A percentile compares a stretch with the other conserved stretches of the same genome.
These are phyloP conservation scores for Pythium rishiriense DNA, from an alignment of 352 stramenopile genomes.

Conservation along the genomic window DNA sequence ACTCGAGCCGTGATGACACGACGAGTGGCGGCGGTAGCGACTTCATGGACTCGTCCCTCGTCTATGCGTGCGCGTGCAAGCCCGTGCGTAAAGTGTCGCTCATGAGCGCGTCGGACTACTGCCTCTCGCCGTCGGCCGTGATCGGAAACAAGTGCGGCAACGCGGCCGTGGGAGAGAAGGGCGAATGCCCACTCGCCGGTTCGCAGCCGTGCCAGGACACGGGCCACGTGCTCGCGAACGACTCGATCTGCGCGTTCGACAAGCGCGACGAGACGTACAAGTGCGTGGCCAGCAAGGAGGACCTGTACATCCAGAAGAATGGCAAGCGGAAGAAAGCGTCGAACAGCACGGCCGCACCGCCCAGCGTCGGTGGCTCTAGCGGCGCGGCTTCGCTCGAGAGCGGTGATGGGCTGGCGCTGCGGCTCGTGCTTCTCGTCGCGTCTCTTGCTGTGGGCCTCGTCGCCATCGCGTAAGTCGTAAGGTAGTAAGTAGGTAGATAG, in stretches of 20 bases:
- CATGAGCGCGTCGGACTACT: slow-evolving; percentile 76
- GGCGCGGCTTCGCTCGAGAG: not conserved
- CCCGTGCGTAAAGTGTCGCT: slow-evolving; percentile 48
- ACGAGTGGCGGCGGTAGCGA: not conserved
- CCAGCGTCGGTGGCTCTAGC: not conserved
- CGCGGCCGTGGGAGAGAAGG: slow-evolving; percentile 42
- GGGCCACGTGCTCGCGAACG: slow-evolving; percentile 58
- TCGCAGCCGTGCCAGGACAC: slow-evolving; percentile 58
- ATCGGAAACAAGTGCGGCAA: slow-evolving; percentile 75
- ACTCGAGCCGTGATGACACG: not conserved
- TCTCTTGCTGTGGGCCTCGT: slow-evolving; percentile 16
- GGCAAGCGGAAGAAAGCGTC: slow-evolving; percentile 44
- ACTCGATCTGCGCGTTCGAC: slow-evolving; percentile 62
- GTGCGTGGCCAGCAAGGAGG: slow-evolving; percentile 64
- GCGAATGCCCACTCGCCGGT: slow-evolving; percentile 51
- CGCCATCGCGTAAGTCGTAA: slow-evolving; percentile 10
- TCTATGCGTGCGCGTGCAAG: slow-evolving; percentile 25
- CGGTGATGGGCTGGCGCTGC: not conserved
- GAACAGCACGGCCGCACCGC: not conserved
- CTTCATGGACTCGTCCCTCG: slow-evolving; percentile 15
- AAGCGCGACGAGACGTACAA: slow-evolving; percentile 70
- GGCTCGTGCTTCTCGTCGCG: slow-evolving; percentile 6
- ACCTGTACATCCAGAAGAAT: slow-evolving; percentile 56
- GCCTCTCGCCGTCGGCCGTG: slow-evolving; percentile 38
- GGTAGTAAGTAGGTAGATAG: not conserved